phyloP scores from a whole-genome alignment of 129 eudicot genomes.

The Rutidosis leptorrhynchoides region DNA sequence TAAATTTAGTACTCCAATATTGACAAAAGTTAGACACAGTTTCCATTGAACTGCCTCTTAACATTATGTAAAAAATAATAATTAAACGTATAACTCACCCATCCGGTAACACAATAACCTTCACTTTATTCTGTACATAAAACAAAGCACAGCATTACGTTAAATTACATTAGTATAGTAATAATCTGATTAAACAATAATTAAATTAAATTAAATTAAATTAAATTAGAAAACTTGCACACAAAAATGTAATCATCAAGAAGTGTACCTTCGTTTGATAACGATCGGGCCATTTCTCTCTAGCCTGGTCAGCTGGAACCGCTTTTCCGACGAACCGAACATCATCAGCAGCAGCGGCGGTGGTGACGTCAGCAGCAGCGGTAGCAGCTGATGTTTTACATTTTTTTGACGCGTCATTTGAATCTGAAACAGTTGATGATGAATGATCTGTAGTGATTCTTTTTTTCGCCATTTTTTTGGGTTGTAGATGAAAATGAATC shows the following conservation, averaged over 20 bases:
- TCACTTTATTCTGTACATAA: slow-evolving; percentile 27
- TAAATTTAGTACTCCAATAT: too few species aligned
- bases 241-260: too few species aligned
- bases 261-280: slow-evolving; percentile 32
- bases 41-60: too few species aligned
- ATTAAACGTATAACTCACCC: slow-evolving; percentile 27
- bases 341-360: slow-evolving; percentile 27
- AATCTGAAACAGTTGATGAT: slow-evolving; percentile 13
- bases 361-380: not conserved
- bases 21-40: too few species aligned
- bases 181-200: not conserved
- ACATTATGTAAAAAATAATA: not conserved
- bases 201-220: not conserved
- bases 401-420: slow-evolving; percentile 30
- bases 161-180: not conserved
- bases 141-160: slow-evolving; percentile 13
- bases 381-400: slow-evolving; percentile 19
- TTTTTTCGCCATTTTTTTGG: not conserved
- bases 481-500: not conserved
- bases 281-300: slow-evolving; percentile 44
- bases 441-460: slow-evolving; percentile 20
- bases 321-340: slow-evolving; percentile 33
- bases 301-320: slow-evolving; percentile 43
- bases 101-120: slow-evolving; percentile 22
- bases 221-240: not conserved